Percentiles rank a stretch among this genome's conserved stretches.
These are phyloP conservation scores for Lolium perenne DNA, from an alignment of 176 grass and related monocot genomes.

Conservation along the genomic window DNA sequence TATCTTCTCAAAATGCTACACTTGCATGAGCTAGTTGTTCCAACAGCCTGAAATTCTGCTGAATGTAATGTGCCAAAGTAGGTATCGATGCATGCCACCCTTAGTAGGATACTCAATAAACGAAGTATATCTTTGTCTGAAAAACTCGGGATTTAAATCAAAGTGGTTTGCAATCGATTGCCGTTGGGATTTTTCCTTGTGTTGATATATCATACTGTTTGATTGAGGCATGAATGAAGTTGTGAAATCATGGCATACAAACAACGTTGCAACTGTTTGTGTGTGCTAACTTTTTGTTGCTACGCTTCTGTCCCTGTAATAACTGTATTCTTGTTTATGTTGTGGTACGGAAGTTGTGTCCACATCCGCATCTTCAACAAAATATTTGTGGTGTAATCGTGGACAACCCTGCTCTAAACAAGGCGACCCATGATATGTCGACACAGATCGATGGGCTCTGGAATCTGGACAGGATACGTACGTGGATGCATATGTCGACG, in stretches of 20 bases:
- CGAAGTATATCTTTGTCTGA: not conserved
- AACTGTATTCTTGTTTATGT: not conserved
- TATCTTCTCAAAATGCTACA: not conserved
- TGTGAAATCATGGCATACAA: not conserved
- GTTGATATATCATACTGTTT: not conserved
- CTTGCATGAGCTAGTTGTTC: not conserved
- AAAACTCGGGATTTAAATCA: not conserved
- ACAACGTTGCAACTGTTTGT: not conserved
- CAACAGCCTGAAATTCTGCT: not conserved
- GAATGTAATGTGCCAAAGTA: not conserved
- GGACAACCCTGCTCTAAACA: not conserved
- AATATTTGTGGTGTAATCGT: not conserved
- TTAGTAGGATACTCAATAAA: not conserved
- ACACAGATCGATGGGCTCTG: not conserved
- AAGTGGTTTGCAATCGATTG: not conserved
- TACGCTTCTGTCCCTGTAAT: not conserved
- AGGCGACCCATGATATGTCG: not conserved
- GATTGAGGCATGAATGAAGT: not conserved
- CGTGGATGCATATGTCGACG: not conserved
- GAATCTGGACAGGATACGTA: not conserved
- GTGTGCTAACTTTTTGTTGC: not conserved
- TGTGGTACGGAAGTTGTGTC: not conserved
- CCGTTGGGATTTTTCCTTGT: not conserved
- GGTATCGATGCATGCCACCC: not conserved
- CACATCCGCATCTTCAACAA: not conserved